A percentile compares a stretch with the other conserved stretches of the same genome.
phyloP scores from a whole-genome alignment of 2,329 filamentous ascomycete species.

The Xylaria sp. region DNA sequence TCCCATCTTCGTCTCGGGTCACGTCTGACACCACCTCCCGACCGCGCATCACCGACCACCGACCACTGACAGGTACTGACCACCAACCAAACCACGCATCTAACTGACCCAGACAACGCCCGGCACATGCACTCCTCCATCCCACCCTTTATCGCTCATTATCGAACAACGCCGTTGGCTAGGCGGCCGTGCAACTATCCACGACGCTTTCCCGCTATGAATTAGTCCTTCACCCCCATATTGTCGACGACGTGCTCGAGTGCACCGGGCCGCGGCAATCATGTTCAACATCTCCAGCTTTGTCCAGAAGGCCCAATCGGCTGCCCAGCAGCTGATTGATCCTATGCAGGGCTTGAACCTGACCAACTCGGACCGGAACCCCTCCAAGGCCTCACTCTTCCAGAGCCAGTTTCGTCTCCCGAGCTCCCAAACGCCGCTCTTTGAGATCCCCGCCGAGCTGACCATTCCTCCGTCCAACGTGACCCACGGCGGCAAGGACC shows the following conservation, averaged over 20 bases:
- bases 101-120: not conserved
- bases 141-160: not conserved
- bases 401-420: conserved; percentile 96
- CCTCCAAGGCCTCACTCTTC: conserved; percentile 92
- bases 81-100: conserved; percentile 2
- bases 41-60: conserved; percentile 3
- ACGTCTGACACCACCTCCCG: conserved; percentile 21
- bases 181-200: conserved; percentile 10
- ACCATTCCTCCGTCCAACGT: conserved; percentile 81
- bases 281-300: conserved; percentile 78
- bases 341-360: conserved; percentile 80
- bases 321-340: conserved; percentile 89
- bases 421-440: conserved; percentile 88
- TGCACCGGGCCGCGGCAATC: conserved; percentile 49
- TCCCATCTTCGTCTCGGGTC: conserved; percentile 11
- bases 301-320: conserved; percentile 81
- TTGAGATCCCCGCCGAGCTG: conserved; percentile 96
- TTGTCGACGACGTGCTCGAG: conserved; percentile 44
- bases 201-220: conserved; percentile 43
- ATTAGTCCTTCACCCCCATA: conserved; percentile 40
- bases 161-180: conserved; percentile 5
- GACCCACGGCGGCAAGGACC: conserved; percentile 75
- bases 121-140: conserved; percentile 27
- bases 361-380: conserved; percentile 79
- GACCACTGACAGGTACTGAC: not conserved